Percentiles rank a stretch among this genome's conserved stretches.
Evolutionary conservation across 176 grass and related monocot genomes (phyloP).

Genomic region (Oryza glaberrima): DNA sequence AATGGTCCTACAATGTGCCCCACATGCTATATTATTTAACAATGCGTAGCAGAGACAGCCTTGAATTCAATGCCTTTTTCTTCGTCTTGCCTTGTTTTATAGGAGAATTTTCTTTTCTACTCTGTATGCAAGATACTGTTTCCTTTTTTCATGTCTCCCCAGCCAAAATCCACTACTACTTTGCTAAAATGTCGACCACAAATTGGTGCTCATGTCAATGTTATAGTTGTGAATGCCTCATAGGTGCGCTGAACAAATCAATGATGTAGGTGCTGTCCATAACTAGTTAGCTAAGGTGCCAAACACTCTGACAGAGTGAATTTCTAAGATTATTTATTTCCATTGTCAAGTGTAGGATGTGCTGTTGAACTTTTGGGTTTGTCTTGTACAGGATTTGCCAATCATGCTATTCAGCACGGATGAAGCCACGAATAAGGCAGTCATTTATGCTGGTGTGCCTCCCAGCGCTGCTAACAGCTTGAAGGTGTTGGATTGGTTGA

Average conservation of each 20-base stretch:
- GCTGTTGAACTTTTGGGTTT: conserved; percentile 21
- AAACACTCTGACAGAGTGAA: not conserved
- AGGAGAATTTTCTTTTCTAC: no score
- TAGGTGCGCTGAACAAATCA: no score
- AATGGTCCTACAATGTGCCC: no score
- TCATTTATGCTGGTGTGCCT: conserved; percentile 80
- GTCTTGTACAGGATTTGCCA: conserved; percentile 56
- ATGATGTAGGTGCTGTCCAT: no score
- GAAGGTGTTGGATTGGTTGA: conserved; percentile 87
- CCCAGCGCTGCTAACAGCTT: conserved; percentile 47
- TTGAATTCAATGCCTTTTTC: no score
- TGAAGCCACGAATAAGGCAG: conserved; percentile 71
- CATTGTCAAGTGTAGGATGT: not conserved
- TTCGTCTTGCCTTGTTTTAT: no score
- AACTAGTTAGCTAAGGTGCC: no score
- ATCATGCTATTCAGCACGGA: conserved; percentile 93
- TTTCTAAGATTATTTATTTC: not conserved
- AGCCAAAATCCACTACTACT: no score
- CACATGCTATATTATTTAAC: no score
- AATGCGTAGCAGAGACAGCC: no score
- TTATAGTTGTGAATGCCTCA: not conserved
- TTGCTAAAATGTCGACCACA: not conserved
- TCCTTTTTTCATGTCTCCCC: no score
- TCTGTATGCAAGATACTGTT: no score
- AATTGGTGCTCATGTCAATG: not conserved